These are phyloP conservation scores for Narthecium ossifragum DNA, from an alignment of 106 monocot genomes.

Conservation along the genomic window DNA sequence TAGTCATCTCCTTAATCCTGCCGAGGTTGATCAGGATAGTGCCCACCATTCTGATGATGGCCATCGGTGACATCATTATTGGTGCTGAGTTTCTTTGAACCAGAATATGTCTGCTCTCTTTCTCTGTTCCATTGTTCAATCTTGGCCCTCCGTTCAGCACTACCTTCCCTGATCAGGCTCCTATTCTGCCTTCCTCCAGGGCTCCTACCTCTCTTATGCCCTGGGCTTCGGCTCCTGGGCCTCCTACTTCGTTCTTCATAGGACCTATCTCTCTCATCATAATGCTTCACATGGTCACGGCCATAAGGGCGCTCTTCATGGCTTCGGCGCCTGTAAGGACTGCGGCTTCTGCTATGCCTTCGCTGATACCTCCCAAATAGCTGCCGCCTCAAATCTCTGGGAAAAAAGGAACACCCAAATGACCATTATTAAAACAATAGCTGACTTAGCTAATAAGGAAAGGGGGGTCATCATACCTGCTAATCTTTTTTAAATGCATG, in stretches of 20 bases:
- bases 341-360: conserved; percentile 22
- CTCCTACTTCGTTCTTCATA: conserved; percentile 21
- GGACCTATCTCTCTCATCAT: conserved; percentile 17
- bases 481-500: conserved; percentile 46
- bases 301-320: conserved; percentile 9
- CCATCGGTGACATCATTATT: conserved; percentile 8
- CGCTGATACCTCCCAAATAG: conserved; percentile 23
- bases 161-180: conserved; percentile 40
- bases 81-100: neutral
- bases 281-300: conserved; percentile 10
- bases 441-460: too few species aligned
- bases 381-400: conserved; percentile 32
- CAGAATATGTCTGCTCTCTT: conserved; percentile 12
- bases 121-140: conserved; percentile 43
- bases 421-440: neutral
- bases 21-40: neutral
- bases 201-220: conserved; percentile 23
- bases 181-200: conserved; percentile 20
- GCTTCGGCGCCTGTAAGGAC: conserved; percentile 10
- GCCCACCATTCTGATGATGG: conserved; percentile 9
- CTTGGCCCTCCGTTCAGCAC: conserved; percentile 38
- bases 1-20: conserved; percentile 6
- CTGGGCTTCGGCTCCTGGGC: conserved; percentile 28
- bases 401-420: conserved; percentile 1
- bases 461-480: too few species aligned